These are phyloP conservation scores for Botrytis sinoallii DNA, from an alignment of 2,329 filamentous ascomycete genomes.

Conservation along the genomic window DNA sequence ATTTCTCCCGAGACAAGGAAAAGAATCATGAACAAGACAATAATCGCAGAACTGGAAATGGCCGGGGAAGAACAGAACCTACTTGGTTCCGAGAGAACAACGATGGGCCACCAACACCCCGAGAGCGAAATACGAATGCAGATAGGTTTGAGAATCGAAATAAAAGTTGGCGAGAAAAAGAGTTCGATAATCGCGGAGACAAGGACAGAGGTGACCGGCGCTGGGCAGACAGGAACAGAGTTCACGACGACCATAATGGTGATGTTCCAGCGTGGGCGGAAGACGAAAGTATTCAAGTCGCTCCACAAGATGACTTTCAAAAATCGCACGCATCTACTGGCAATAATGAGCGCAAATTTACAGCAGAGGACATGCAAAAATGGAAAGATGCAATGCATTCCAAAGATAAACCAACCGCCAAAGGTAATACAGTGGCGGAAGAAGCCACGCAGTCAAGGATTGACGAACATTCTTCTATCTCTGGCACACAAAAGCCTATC, in stretches of 20 bases:
- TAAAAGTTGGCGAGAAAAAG: constrained; percentile 43
- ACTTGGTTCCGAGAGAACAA: constrained; percentile 65
- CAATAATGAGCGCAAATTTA: constrained; percentile 48
- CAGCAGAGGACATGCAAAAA: constrained; percentile 87
- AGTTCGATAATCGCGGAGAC: constrained; percentile 37
- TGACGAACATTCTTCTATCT: constrained; percentile 39
- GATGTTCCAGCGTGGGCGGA: constrained; percentile 75
- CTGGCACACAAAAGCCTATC: constrained; percentile 48
- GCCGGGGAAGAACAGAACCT: constrained; percentile 64
- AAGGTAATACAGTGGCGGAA: constrained; percentile 35
- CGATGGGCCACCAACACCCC: constrained; percentile 32
- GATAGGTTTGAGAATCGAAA: constrained; percentile 37
- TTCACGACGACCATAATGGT: constrained; percentile 42
- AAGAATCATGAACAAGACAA: constrained; percentile 46
- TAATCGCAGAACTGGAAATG: constrained; percentile 61
- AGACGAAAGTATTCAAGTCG: constrained; percentile 65
- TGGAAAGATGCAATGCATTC: constrained; percentile 81
- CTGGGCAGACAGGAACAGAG: constrained; percentile 49
- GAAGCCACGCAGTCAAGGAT: constrained; percentile 40
- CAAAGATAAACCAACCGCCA: constrained; percentile 31
- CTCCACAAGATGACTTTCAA: constrained; percentile 88
- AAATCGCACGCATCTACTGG: constrained; percentile 79
- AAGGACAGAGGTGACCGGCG: constrained; percentile 29
- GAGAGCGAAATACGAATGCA: constrained; percentile 37
- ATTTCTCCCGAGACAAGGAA: constrained; percentile 49